Percentiles rank a stretch among this genome's conserved stretches.
phyloP scores from a whole-genome alignment of 805 yeast genomes.

The Starmerella roubikii region DNA sequence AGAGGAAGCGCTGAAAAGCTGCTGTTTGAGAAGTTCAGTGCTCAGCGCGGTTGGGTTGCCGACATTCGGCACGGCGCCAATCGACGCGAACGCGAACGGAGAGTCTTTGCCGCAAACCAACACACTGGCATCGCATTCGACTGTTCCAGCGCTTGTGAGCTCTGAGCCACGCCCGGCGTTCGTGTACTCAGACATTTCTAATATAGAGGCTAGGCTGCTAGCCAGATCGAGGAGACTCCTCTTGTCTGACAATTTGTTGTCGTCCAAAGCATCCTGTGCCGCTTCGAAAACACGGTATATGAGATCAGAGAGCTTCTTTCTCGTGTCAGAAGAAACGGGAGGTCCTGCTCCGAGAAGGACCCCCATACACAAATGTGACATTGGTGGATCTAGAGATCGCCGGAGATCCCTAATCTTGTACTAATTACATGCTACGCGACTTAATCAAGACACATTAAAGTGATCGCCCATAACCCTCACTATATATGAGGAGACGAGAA shows the following conservation, averaged over 20 bases:
- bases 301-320: background rate
- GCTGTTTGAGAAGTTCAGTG: background rate
- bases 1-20: slow-evolving; percentile 8
- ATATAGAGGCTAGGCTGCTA: slow-evolving; percentile 8
- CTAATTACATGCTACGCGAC: background rate
- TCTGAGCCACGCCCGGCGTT: slow-evolving; percentile 33
- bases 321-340: background rate
- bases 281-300: background rate
- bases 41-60: slow-evolving; percentile 25
- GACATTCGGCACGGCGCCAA: slow-evolving; percentile 24
- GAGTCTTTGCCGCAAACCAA: slow-evolving; percentile 11
- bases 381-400: too few relatives aligned
- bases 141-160: slow-evolving; percentile 23
- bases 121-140: slow-evolving; percentile 32
- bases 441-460: too few relatives aligned
- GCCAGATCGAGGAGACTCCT: slow-evolving; percentile 1
- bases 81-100: slow-evolving; percentile 21
- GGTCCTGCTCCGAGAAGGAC: slow-evolving; percentile 12
- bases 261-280: background rate
- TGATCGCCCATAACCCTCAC: too few relatives aligned
- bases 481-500: too few relatives aligned
- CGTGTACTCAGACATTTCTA: slow-evolving; percentile 28
- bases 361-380: slow-evolving; percentile 9
- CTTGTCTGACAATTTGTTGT: background rate
- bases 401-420: background rate